Evolutionary conservation across 805 yeast species (phyloP).

Genomic region (Peterozyma xylosa): DNA sequence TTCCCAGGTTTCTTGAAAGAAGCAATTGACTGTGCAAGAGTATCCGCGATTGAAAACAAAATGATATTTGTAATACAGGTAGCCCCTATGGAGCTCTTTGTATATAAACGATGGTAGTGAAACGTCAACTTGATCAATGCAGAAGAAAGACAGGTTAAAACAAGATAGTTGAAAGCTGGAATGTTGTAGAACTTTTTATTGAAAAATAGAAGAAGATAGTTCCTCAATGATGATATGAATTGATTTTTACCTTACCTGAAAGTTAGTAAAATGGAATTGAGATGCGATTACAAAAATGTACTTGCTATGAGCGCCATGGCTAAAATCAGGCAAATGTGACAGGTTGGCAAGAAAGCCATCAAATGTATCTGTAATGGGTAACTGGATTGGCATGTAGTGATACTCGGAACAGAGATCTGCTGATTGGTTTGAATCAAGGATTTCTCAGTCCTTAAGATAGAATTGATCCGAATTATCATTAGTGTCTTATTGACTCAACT

Average conservation of each 20-base stretch:
- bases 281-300: too few relatives aligned
- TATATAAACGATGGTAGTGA: conserved; percentile 54
- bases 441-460: too few relatives aligned
- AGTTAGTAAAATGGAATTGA: too few relatives aligned
- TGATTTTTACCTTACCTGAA: too few relatives aligned
- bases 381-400: conserved; percentile 6
- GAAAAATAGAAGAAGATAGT: too few relatives aligned
- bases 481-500: too few relatives aligned
- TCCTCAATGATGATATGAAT: too few relatives aligned
- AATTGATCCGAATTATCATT: too few relatives aligned
- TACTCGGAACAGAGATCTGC: too few relatives aligned
- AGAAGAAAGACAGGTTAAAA: conserved; percentile 39
- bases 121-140: conserved; percentile 47
- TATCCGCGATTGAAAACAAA: conserved; percentile 84
- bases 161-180: conserved; percentile 49
- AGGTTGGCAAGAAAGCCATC: neutral
- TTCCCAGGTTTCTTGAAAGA: conserved; percentile 11
- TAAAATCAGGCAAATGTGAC: too few relatives aligned
- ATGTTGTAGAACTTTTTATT: conserved; percentile 19
- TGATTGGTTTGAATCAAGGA: too few relatives aligned
- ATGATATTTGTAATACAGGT: conserved; percentile 75
- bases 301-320: too few relatives aligned
- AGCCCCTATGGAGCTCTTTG: conserved; percentile 61
- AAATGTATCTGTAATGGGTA: conserved; percentile 5
- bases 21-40: conserved; percentile 72